These are phyloP conservation scores for Jatropha curcas DNA, from an alignment of 345 rosid species.

Conservation along the genomic window DNA sequence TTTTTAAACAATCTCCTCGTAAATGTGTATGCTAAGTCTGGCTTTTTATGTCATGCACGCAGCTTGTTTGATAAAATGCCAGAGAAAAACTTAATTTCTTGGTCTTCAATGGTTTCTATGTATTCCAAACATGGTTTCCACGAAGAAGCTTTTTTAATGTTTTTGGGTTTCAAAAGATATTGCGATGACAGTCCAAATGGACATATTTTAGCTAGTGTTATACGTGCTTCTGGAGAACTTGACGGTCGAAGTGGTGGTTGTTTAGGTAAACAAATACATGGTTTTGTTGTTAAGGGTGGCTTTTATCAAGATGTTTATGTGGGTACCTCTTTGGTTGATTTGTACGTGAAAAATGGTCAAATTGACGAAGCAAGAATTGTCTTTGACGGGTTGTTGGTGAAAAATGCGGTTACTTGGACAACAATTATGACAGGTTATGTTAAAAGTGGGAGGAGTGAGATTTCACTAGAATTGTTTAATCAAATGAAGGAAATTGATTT, in stretches of 20 bases:
- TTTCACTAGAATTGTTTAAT: constrained; percentile 49
- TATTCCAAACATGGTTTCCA: constrained; percentile 43
- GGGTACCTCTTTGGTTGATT: constrained; percentile 64
- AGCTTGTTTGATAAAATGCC: constrained; percentile 58
- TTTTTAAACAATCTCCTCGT: constrained; percentile 51
- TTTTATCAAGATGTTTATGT: constrained; percentile 60
- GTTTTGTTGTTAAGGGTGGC: constrained; percentile 53
- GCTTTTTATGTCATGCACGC: constrained; percentile 34
- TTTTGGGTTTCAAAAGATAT: constrained; percentile 46
- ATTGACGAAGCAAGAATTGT: constrained; percentile 57
- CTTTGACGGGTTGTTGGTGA: constrained; percentile 55
- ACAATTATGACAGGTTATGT: constrained; percentile 62
- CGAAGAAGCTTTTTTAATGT: constrained; percentile 45
- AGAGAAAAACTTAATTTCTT: constrained; percentile 59
- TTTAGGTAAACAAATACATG: constrained; percentile 55
- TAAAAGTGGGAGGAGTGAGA: constrained; percentile 54
- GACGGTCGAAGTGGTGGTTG: constrained; percentile 18
- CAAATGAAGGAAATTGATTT: constrained; percentile 38
- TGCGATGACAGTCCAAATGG: constrained; percentile 46
- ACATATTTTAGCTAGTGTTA: constrained; percentile 65
- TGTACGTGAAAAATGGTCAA: constrained; percentile 48
- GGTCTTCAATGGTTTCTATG: constrained; percentile 78
- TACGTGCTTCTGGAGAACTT: constrained; percentile 50
- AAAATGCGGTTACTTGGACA: constrained; percentile 66
- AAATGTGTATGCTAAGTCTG: constrained; percentile 26